A percentile compares a stretch with the other conserved stretches of the same genome.
These are phyloP conservation scores for Ilyonectria robusta DNA, from an alignment of 2,329 filamentous ascomycete species.

Conservation along the genomic window DNA sequence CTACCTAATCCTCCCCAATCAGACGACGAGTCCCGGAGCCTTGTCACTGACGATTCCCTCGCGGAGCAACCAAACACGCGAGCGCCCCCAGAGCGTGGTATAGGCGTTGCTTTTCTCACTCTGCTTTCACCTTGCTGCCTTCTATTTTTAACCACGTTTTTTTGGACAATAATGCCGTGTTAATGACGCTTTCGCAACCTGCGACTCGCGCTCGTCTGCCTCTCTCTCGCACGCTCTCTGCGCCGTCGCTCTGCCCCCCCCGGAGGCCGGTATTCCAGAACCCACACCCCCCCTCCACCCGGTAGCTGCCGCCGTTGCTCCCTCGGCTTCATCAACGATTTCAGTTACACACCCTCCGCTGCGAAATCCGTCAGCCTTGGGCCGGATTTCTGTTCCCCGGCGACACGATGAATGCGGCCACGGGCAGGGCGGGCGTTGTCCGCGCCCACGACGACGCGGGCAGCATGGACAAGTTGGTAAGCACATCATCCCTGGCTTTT, in stretches of 20 bases:
- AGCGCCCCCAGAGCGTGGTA: slow-evolving; percentile 5
- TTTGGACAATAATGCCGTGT: slow-evolving; percentile 11
- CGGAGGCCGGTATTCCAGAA: slow-evolving; percentile 39
- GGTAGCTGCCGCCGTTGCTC: slow-evolving; percentile 46
- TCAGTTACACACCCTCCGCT: slow-evolving; percentile 52
- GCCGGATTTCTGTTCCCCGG: slow-evolving; percentile 42
- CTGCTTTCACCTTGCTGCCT: slow-evolving; percentile 7
- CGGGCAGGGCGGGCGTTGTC: slow-evolving; percentile 71
- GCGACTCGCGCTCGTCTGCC: slow-evolving; percentile 10
- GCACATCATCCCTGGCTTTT: slow-evolving; percentile 48
- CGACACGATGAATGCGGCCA: slow-evolving; percentile 58
- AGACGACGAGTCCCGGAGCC: slow-evolving; percentile 13
- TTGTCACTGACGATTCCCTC: slow-evolving; percentile 18
- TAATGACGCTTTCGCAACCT: slow-evolving; percentile 7
- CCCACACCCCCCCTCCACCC: slow-evolving; percentile 46
- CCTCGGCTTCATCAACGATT: slow-evolving; percentile 53
- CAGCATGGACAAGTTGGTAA: slow-evolving; percentile 72
- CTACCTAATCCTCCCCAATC: slow-evolving; percentile 15
- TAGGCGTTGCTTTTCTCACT: slow-evolving; percentile 19
- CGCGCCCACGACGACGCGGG: slow-evolving; percentile 66
- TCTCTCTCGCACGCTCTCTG: slow-evolving; percentile 14
- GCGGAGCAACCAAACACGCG: slow-evolving; percentile 7
- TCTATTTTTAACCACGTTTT: slow-evolving; percentile 10
- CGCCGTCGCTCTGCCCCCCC: slow-evolving; percentile 27
- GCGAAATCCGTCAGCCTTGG: slow-evolving; percentile 45